phyloP scores from a whole-genome alignment of 345 rosid species.

The Arabis hirsuta region DNA sequence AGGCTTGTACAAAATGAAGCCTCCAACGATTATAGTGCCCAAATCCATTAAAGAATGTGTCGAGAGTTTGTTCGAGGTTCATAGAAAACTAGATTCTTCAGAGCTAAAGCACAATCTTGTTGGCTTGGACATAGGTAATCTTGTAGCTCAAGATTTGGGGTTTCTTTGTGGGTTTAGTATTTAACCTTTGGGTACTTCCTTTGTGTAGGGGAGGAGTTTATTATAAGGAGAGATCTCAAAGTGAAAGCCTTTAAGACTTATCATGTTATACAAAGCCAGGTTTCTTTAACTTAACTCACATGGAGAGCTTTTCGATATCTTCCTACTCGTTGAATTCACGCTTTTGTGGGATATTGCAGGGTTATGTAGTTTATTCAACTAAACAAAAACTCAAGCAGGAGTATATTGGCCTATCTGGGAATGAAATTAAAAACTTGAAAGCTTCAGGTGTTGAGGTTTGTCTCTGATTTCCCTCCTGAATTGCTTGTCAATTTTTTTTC shows the following conservation, averaged over 20 bases:
- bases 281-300: conserved; percentile 24
- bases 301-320: conserved; percentile 3
- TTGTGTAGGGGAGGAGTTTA: conserved; percentile 80
- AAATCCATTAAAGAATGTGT: conserved; percentile 65
- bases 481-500: background rate
- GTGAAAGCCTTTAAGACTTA: conserved; percentile 92
- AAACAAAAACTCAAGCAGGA: conserved; percentile 81
- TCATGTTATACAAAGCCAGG: conserved; percentile 93
- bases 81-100: conserved; percentile 76
- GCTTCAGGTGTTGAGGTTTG: conserved; percentile 82
- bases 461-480: conserved; percentile 26
- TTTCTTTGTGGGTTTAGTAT: conserved; percentile 18
- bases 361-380: conserved; percentile 79
- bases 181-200: conserved; percentile 19
- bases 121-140: conserved; percentile 83
- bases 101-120: conserved; percentile 74
- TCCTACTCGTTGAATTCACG: conserved; percentile 1
- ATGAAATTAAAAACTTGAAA: conserved; percentile 80
- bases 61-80: conserved; percentile 78
- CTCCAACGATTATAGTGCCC: conserved; percentile 85
- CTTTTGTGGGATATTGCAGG: conserved; percentile 52
- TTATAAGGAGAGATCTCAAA: conserved; percentile 74
- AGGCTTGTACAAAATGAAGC: conserved; percentile 80
- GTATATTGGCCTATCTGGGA: conserved; percentile 69
- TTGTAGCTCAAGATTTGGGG: background rate